These are phyloP conservation scores for Lecanicillium sp. DNA, from an alignment of 2,329 filamentous ascomycete species.

Conservation along the genomic window DNA sequence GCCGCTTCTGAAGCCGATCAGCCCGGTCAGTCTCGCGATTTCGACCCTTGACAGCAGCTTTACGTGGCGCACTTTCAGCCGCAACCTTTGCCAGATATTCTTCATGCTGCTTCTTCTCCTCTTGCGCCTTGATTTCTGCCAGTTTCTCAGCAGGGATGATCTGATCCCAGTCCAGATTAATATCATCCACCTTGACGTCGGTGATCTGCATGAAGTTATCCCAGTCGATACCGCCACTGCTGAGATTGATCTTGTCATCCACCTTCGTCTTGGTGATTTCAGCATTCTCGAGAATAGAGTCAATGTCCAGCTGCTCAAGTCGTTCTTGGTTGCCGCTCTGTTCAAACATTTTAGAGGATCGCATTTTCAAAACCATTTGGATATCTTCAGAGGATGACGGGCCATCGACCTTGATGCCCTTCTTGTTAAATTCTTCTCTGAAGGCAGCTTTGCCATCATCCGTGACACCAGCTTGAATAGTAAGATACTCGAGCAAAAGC, in stretches of 20 bases:
- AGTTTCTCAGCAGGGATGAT: constrained; percentile 94
- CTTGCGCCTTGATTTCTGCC: constrained; percentile 80
- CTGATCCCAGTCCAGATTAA: constrained; percentile 85
- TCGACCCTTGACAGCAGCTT: constrained; percentile 52
- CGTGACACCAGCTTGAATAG: constrained; percentile 92
- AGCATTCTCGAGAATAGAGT: constrained; percentile 91
- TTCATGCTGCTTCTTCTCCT: constrained; percentile 75
- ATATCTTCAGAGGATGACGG: constrained; percentile 91
- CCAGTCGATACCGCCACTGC: constrained; percentile 74
- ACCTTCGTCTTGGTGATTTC: constrained; percentile 96
- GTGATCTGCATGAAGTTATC: constrained; percentile 98
- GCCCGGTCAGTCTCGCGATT: constrained; percentile 53
- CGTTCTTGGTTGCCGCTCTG: constrained; percentile 95
- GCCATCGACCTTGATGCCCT: constrained; percentile 64
- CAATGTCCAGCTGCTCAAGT: constrained; percentile 93
- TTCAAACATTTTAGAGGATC: constrained; percentile 99
- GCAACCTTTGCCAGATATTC: constrained; percentile 74
- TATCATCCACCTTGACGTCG: constrained; percentile 86
- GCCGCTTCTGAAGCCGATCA: constrained; percentile 58
- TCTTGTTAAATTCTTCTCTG: constrained; percentile 67
- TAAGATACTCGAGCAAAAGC: constrained; percentile 92
- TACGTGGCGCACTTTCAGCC: constrained; percentile 78
- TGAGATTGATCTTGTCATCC: constrained; percentile 82
- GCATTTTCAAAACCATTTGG: constrained; percentile 90
- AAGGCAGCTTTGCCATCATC: constrained; percentile 84